phyloP scores from a whole-genome alignment of 805 yeast genomes.

The Wickerhamomyces alni region DNA sequence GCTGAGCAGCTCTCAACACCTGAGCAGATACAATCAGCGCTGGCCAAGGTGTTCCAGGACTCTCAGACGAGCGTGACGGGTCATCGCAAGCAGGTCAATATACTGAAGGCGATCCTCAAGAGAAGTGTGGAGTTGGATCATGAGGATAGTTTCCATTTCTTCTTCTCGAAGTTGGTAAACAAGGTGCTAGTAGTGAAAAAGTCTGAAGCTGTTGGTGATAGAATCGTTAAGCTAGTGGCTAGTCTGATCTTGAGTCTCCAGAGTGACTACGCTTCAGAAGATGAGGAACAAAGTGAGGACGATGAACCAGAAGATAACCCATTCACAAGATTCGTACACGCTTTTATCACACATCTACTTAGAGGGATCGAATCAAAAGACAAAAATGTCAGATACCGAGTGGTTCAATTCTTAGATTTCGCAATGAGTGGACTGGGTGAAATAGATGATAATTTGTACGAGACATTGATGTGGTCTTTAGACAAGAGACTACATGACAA shows the following conservation, averaged over 20 bases:
- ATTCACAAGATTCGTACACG: conserved; percentile 50
- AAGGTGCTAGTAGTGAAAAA: conserved; percentile 63
- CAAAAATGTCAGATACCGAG: conserved; percentile 72
- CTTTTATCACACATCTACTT: conserved; percentile 59
- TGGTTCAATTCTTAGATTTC: conserved; percentile 67
- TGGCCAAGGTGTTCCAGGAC: conserved; percentile 71
- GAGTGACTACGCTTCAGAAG: conserved; percentile 18
- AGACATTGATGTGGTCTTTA: conserved; percentile 53
- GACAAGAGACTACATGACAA: conserved; percentile 63
- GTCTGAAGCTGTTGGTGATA: conserved; percentile 66
- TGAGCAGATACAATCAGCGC: conserved; percentile 37
- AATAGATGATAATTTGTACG: conserved; percentile 66
- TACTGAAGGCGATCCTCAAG: conserved; percentile 52
- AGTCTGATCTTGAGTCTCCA: conserved; percentile 48
- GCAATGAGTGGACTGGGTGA: conserved; percentile 68
- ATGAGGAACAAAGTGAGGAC: conserved; percentile 20
- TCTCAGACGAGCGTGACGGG: conserved; percentile 71
- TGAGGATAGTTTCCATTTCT: conserved; percentile 53
- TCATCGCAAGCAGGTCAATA: conserved; percentile 66
- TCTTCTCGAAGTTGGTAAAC: conserved; percentile 57
- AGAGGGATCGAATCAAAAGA: conserved; percentile 75
- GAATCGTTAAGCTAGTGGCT: conserved; percentile 63
- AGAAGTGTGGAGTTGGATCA: conserved; percentile 46
- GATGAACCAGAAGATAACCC: conserved; percentile 33
- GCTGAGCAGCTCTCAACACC: conserved; percentile 20